Evolutionary conservation across 179 eudicot genomes (phyloP).

Genomic region (Carnegiea gigantea): DNA sequence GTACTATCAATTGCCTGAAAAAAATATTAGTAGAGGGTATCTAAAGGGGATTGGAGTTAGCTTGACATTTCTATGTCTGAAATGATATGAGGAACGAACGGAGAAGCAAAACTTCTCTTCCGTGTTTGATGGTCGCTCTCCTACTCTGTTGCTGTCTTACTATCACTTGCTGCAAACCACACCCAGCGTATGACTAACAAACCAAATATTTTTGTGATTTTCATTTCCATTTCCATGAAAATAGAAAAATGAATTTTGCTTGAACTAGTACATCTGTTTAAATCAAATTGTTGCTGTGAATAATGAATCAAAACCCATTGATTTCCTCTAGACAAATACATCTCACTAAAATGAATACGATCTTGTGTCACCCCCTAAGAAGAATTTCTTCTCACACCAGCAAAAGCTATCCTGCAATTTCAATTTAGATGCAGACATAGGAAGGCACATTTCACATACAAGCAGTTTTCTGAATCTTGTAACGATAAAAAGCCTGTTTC

Average conservation of each 20-base stretch:
- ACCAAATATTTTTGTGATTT: too few species aligned
- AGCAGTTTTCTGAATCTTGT: slow-evolving; percentile 21
- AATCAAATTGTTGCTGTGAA: neutral
- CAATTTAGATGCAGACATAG: slow-evolving; percentile 13
- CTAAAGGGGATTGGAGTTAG: too few species aligned
- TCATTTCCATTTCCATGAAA: neutral
- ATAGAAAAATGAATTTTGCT: neutral
- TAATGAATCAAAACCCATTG: neutral
- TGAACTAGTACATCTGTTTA: neutral
- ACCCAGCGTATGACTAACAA: too few species aligned
- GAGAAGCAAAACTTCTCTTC: too few species aligned
- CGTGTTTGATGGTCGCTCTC: too few species aligned
- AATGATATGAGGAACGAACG: too few species aligned
- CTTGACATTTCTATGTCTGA: too few species aligned
- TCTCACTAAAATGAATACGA: slow-evolving; percentile 20
- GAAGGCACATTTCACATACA: neutral
- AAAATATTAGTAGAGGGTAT: too few species aligned
- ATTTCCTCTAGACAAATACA: slow-evolving; percentile 14
- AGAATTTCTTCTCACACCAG: slow-evolving; percentile 24
- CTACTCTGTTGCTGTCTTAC: too few species aligned
- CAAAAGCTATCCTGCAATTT: neutral
- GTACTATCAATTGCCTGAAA: too few species aligned
- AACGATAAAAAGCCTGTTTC: slow-evolving; percentile 32
- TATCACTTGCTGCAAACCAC: too few species aligned
- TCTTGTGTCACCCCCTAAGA: slow-evolving; percentile 8